Percentiles rank a stretch among this genome's conserved stretches.
Evolutionary conservation across 768 basidiomycete genomes (phyloP).

Genomic region (Tubosaeta sp.): DNA sequence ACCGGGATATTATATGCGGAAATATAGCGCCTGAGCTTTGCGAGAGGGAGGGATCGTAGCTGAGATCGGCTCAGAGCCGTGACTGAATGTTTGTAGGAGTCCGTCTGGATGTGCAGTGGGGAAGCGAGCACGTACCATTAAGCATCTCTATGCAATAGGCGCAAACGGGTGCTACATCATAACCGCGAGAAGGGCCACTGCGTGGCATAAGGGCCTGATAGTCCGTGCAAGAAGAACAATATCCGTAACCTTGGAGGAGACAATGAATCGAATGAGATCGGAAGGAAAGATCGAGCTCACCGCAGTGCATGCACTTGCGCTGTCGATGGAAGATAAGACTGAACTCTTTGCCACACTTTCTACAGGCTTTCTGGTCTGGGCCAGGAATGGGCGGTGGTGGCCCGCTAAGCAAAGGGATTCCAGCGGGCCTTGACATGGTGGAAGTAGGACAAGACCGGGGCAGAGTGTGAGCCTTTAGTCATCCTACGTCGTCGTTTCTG

Average conservation of each 20-base stretch:
- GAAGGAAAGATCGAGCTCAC: slow-evolving; percentile 35
- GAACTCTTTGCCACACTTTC: slow-evolving; percentile 75
- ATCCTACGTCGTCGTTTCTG: background rate
- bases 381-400: slow-evolving; percentile 42
- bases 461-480: slow-evolving; percentile 1
- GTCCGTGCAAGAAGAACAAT: slow-evolving; percentile 71
- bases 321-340: slow-evolving; percentile 60
- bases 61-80: slow-evolving; percentile 61
- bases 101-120: background rate
- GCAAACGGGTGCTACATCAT: slow-evolving; percentile 65
- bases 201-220: slow-evolving; percentile 79
- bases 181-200: slow-evolving; percentile 45
- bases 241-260: slow-evolving; percentile 52
- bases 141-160: slow-evolving; percentile 70
- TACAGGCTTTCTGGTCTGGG: slow-evolving; percentile 40
- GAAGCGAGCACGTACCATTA: slow-evolving; percentile 42
- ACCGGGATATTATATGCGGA: slow-evolving; percentile 64
- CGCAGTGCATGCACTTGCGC: slow-evolving; percentile 71
- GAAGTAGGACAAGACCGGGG: background rate
- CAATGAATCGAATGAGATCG: background rate
- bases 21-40: slow-evolving; percentile 65
- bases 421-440: slow-evolving; percentile 30
- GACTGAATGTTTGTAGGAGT: slow-evolving; percentile 38
- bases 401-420: slow-evolving; percentile 70
- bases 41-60: slow-evolving; percentile 51